Evolutionary conservation across 805 yeast genomes (phyloP).

Genomic region (Zygotorulaspora sp.): DNA sequence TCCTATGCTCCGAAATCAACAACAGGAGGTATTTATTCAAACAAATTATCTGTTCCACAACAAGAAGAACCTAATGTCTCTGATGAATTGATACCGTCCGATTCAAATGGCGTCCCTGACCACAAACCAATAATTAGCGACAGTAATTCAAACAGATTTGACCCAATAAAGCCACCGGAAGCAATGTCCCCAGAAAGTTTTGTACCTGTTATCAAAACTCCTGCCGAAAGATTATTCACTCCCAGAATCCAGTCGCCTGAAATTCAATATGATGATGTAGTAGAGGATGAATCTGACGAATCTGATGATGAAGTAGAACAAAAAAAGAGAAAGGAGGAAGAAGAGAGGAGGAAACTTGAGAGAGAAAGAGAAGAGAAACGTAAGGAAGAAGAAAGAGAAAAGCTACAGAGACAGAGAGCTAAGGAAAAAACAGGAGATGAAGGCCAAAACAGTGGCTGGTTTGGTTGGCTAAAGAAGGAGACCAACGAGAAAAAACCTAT

Average conservation of each 20-base stretch:
- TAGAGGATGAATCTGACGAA: constrained; percentile 41
- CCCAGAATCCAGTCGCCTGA: constrained; percentile 24
- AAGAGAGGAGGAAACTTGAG: constrained; percentile 20
- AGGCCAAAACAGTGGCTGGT: constrained; percentile 38
- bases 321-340: constrained; percentile 18
- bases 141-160: constrained; percentile 13
- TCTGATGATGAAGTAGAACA: constrained; percentile 27
- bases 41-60: too few species aligned
- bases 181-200: constrained; percentile 19
- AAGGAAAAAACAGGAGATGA: constrained; percentile 9
- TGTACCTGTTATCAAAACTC: constrained; percentile 30
- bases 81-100: too few species aligned
- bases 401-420: constrained; percentile 19
- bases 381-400: constrained; percentile 22
- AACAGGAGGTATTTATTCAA: too few species aligned
- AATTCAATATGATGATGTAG: constrained; percentile 47
- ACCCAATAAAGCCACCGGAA: constrained; percentile 24
- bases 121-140: too few species aligned
- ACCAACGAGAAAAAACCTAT: constrained; percentile 69
- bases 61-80: too few species aligned
- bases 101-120: too few species aligned
- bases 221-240: constrained; percentile 21
- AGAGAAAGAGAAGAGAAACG: constrained; percentile 24
- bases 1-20: too few species aligned
- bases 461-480: constrained; percentile 59